Evolutionary conservation across 176 grass and related monocot species (phyloP).

Genomic region (Rhipidocladum racemiflorum): DNA sequence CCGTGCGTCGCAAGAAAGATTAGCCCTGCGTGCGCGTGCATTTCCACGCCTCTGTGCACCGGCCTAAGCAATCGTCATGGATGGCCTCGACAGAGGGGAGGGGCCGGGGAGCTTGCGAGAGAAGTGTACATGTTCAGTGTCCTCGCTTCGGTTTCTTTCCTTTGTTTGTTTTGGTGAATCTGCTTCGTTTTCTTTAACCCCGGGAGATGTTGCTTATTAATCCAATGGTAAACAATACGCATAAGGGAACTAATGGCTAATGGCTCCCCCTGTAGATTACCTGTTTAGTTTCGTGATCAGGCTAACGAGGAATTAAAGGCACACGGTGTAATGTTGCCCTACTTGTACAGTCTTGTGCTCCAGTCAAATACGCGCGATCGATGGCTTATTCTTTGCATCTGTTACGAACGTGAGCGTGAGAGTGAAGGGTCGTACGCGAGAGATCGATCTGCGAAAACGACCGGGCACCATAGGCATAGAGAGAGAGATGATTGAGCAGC

Average conservation of each 20-base stretch:
- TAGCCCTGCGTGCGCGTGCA: background rate
- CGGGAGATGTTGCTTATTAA: conserved; percentile 1
- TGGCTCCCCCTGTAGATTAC: background rate
- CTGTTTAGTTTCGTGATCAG: background rate
- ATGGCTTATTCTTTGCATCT: background rate
- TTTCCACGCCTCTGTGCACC: background rate
- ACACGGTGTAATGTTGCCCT: background rate
- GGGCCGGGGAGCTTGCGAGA: too few relatives aligned
- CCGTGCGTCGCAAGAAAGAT: conserved; percentile 13
- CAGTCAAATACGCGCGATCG: background rate
- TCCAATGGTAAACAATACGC: background rate
- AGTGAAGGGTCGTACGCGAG: background rate
- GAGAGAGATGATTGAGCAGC: conserved; percentile 17
- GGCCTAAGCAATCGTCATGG: conserved; percentile 18
- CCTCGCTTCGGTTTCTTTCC: too few relatives aligned
- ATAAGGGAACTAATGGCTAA: background rate
- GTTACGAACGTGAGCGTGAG: background rate
- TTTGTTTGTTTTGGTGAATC: too few relatives aligned
- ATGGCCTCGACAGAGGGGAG: background rate
- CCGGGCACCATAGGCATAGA: conserved; percentile 36
- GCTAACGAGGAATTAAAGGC: background rate
- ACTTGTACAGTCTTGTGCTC: background rate
- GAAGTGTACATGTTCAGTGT: too few relatives aligned
- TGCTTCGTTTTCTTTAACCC: background rate
- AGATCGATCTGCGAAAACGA: conserved; percentile 45